Base-by-base conservation (phyloP, 441 rosid genomes). In the Populus hybrid region DNA sequence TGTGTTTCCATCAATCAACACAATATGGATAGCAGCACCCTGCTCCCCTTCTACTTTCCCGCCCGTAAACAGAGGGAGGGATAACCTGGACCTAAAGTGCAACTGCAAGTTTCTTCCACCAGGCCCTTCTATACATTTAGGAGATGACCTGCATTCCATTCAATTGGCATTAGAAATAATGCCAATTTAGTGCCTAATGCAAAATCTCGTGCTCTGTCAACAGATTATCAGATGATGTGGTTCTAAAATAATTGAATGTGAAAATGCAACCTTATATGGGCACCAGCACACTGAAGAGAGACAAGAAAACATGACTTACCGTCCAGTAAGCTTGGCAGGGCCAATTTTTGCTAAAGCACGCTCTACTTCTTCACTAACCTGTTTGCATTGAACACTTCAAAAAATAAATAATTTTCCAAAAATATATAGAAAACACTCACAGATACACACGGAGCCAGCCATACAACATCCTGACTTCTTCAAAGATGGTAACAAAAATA, bases 321-420 rank as follows among this genome's bases (percentile, higher is more conserved):
- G 86, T 77, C 87, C 92, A 69, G 69, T 78, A 77, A 90, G 83
- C 63, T 86, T 90, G 31, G 95, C 84, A 73, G 95, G 87, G 8
- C 92, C 93, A 35, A 92, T 76, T 84, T 94, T 94, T 56, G 98
- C 92, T 78, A 94, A 82, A 80, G 98, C 98, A 65, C 97, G 89
- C 78, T 94, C 98, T 76, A 94, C 93, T 86, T 94, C 98, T 87
- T 94, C 98, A 11, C 98, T 94, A 70, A 94, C 95, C 98, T 94
- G 82, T 70, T 78, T 73, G 74, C 70, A 79, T 63, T 72, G 38
- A 63, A 79, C 29, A 65, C 11, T 26, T 12, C 9, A 69, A 76
- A 45, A 77, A 16, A n/a, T 50, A 50, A 40, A 31, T 45, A 71
- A 80, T 20, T 40, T 28, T 24, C 29, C 33, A 31, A 31, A 31